Evolutionary conservation across 2,329 filamentous ascomycete genomes (phyloP), one percentile per base, ranked within the genome.

Genomic region (Biscogniauxia mediterranea): DNA sequence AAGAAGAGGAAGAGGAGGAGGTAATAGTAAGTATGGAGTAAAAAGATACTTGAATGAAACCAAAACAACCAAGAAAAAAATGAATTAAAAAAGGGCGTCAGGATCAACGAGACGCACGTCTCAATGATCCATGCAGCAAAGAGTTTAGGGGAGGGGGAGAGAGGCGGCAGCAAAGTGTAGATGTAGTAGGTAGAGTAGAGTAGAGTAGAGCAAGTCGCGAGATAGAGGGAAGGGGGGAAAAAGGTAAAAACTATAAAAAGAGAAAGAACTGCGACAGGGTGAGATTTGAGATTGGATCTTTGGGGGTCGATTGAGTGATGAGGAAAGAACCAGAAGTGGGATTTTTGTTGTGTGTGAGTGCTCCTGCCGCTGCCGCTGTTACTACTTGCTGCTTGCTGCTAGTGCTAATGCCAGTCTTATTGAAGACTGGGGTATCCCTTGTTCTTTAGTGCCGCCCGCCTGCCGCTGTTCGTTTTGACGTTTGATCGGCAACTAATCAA

Each of bases 401-500:
- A 4, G 7, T 46, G 13, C 38, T 46, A 46, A 46, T 46, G 38
- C 38, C 15, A 46, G 38, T 46, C 38, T 46, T 46, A 46, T 46
- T 46, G 38, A 46, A 46, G 38, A 2, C 38, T 9, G 38, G 38
- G 38, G 15, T 15, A 11, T 13, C 15, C 38, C 38, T n/a, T 46
- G 38, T 46, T 46, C 38, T 46, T 46, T n/a, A 46, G 38, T 46
- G 38, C 38, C 38, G 15, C 38, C 13, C 38, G 38, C 38, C 38
- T 46, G 38, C 38, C 13, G 25, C 25, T 46, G 49, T n/a, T 59
- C 54, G 58, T 55, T 62, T 61, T 58, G 56, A 60, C 42, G 66
- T 63, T 71, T 69, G 68, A 66, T 71, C 69, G 68, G 67, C 69
- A 64, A 69, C 67, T 54, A 60, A 61, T 62, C 64, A 64, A 63